These are phyloP conservation scores for Hamamelis virginiana DNA, from an alignment of 164 flowering plant species.

Conservation along the genomic window DNA sequence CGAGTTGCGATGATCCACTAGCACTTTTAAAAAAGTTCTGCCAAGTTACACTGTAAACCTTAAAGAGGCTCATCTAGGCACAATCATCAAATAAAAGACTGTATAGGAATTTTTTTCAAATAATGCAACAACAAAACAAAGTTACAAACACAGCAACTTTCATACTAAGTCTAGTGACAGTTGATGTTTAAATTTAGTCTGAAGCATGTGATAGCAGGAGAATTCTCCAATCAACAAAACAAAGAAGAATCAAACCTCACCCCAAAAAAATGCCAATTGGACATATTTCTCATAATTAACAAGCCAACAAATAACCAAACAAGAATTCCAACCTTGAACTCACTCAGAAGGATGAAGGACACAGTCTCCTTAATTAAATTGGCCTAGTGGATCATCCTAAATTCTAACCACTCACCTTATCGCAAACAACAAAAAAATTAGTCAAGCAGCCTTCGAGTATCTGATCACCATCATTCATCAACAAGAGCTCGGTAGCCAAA, in stretches of 20 bases:
- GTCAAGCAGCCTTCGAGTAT: conserved; percentile 81
- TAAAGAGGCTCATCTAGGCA: neutral
- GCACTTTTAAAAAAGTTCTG: neutral
- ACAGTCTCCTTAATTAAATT: neutral
- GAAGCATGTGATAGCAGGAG: neutral
- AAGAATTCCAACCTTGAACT: neutral
- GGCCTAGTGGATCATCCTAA: neutral
- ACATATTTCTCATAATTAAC: neutral
- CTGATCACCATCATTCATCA: conserved; percentile 83
- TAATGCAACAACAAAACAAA: neutral
- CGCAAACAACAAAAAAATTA: conserved; percentile 75
- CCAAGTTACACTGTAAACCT: neutral
- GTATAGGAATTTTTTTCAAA: neutral
- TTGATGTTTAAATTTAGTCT: too few relatives aligned
- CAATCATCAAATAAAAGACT: neutral
- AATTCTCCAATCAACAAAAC: neutral
- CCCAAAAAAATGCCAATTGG: neutral
- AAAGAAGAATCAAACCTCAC: neutral
- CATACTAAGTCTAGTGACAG: neutral
- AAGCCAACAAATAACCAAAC: neutral
- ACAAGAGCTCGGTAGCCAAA: conserved; percentile 66
- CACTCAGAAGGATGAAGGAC: too few relatives aligned
- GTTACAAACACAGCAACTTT: neutral
- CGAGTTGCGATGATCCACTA: neutral
- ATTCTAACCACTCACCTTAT: conserved; percentile 44